Percentiles rank a stretch among this genome's conserved stretches.
Conservation (phyloP, 768 basidiomycete species). For the Mycena chlorophos region DNA sequence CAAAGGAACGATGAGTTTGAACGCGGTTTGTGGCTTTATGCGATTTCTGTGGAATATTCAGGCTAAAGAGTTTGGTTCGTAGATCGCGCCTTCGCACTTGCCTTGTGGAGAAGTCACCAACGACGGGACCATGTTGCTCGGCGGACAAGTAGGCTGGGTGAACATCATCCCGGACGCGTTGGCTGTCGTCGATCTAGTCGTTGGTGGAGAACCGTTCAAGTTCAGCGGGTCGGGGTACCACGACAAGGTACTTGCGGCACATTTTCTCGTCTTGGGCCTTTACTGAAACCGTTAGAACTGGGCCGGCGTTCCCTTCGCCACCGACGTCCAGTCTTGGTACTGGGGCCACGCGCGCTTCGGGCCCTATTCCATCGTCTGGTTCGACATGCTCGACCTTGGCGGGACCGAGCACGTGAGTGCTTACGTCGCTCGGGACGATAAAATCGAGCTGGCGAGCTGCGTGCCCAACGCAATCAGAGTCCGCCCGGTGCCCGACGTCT, state of each 20-base stretch:
- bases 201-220: background rate
- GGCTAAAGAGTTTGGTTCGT: background rate
- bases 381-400: constrained; percentile 5
- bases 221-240: constrained; percentile 16
- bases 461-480: too few species aligned
- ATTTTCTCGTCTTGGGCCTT: background rate
- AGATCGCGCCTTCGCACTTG: background rate
- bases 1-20: constrained; percentile 9
- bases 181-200: background rate
- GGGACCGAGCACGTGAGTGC: constrained; percentile 14
- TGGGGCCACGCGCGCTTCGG: constrained; percentile 21
- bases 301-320: constrained; percentile 9
- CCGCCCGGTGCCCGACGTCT: too few species aligned
- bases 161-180: background rate
- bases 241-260: constrained; percentile 8
- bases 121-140: background rate
- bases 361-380: constrained; percentile 22
- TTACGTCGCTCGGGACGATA: constrained; percentile 8
- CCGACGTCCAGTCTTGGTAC: constrained; percentile 6
- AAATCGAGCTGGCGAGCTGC: constrained; percentile 5
- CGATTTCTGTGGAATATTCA: background rate
- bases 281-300: constrained; percentile 8
- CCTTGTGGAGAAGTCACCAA: background rate
- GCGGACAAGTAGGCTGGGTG: background rate
- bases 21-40: background rate